Percentiles rank a stretch among this genome's conserved stretches.
Conservation (phyloP, 768 basidiomycete species). For the Pholiota microspora region DNA sequence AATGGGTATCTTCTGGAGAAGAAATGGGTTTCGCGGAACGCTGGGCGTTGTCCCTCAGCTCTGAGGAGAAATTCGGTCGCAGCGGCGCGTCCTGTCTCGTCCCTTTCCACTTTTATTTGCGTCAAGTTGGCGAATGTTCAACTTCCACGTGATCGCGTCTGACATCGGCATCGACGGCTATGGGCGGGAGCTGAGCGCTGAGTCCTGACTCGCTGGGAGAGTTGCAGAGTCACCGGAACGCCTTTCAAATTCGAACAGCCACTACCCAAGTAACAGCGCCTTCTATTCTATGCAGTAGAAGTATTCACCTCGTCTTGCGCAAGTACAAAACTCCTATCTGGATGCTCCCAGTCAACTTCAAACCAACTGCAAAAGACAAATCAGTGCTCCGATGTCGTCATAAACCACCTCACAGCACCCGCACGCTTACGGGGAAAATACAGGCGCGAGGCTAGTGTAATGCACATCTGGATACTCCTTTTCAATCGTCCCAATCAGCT, state of each 20-base stretch:
- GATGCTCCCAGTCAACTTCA: conserved; percentile 31
- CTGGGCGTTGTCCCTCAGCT: conserved; percentile 5
- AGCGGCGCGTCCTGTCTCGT: conserved; percentile 23
- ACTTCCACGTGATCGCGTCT: conserved; percentile 47
- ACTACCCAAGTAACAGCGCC: neutral
- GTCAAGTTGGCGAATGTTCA: conserved; percentile 50
- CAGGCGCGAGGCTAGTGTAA: conserved; percentile 53
- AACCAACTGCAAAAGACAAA: conserved; percentile 30
- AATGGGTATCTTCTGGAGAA: conserved; percentile 8
- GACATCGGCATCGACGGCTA: no score
- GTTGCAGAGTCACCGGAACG: no score
- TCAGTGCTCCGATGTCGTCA: conserved; percentile 1
- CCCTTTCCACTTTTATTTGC: conserved; percentile 34
- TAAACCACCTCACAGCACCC: conserved; percentile 2
- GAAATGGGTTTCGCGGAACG: conserved; percentile 16
- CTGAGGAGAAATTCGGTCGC: conserved; percentile 23
- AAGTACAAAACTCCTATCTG: conserved; percentile 21
- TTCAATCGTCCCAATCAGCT: conserved; percentile 54
- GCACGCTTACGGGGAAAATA: conserved; percentile 62
- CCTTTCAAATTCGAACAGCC: conserved; percentile 9
- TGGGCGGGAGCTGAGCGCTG: no score
- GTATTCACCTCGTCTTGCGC: conserved; percentile 7
- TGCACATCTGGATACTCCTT: conserved; percentile 66
- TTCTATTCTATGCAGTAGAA: neutral
- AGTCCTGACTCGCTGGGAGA: no score